Percentiles rank a stretch among this genome's conserved stretches.
Conservation (phyloP, 352 stramenopile genomes). For the Phytophthora pini region DNA sequence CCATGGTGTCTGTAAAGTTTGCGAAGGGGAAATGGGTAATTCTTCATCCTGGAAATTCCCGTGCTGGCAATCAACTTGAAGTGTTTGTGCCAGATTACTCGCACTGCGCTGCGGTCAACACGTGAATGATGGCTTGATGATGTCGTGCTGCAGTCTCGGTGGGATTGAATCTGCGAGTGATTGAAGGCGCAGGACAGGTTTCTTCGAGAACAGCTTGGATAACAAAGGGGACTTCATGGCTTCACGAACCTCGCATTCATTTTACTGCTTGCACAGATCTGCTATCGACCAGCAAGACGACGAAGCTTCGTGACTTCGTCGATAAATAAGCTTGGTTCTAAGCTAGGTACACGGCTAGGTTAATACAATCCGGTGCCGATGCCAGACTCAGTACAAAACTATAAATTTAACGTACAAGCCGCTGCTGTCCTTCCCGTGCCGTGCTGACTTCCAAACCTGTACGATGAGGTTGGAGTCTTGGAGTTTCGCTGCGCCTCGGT, state of each 20-base stretch:
- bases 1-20: slow-evolving; percentile 32
- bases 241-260: slow-evolving; percentile 18
- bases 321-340: slow-evolving; percentile 31
- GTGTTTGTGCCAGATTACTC: slow-evolving; percentile 11
- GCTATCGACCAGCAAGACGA: slow-evolving; percentile 15
- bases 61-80: slow-evolving; percentile 2
- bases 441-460: slow-evolving; percentile 4
- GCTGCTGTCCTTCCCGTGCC: not conserved
- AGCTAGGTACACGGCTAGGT: slow-evolving; percentile 1
- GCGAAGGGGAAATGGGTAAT: not conserved
- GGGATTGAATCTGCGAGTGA: slow-evolving; percentile 6
- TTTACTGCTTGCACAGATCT: slow-evolving; percentile 20
- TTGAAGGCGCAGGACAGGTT: not conserved
- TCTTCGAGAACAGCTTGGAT: slow-evolving; percentile 9
- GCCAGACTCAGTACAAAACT: slow-evolving; percentile 29
- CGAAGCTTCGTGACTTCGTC: slow-evolving; percentile 11
- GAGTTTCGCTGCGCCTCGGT: not conserved
- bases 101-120: not conserved
- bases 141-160: not conserved
- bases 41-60: not conserved
- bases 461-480: slow-evolving; percentile 22
- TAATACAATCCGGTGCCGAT: slow-evolving; percentile 25
- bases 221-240: slow-evolving; percentile 5
- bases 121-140: slow-evolving; percentile 14
- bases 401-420: slow-evolving; percentile 25